Base-by-base conservation (phyloP, 805 yeast species). In the Ogataea pignaliae region DNA sequence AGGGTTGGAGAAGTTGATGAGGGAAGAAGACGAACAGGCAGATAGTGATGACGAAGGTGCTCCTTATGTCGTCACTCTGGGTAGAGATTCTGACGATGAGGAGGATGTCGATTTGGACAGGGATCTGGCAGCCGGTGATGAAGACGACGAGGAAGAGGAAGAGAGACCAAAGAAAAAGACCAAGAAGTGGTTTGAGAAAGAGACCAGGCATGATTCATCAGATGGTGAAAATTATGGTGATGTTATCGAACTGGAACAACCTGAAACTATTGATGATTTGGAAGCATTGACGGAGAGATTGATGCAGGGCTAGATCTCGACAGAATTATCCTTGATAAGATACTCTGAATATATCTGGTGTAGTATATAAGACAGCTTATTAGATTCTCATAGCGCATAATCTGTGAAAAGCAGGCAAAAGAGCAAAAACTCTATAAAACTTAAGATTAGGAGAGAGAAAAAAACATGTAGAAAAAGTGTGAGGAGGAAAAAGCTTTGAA, bases 221-320 rank as follows among this genome's bases (percentile, higher is more conserved):
- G 57, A 52, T 31, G 54, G 50, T 16, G 49, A 49, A 11, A 54
- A 61, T 16, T 64, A 60, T 35, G 61, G 61, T 10, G 56, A 61
- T 10, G 68, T 85, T 38, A 69, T 86, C 47, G 96, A 90, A 67
- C 72, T 87, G 37, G 95, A 87, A 54, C 87, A 82, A 56, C 97
- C 97, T 13, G 85, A 88, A 57, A 85, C 96, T 14, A 71, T 93
- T 62, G 97, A 88, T 64, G 99, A 93, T 60, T 75, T 93, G 65
- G 99, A 93, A 71, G 89, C 95, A 40, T 76, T 88, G 69, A 83
- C 96, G 2, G 75, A 72, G 37, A 68, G 69, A 52, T 71, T 78
- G 58, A 60, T 76, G 30, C 53, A 51, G 30, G 60, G 48, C 16
- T 54, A 43, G 33, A 35, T 10, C 18, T 3, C 10, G 15, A 13